Conservation (phyloP, 257 asterid genomes). For the Solanum ahanhuiri region DNA sequence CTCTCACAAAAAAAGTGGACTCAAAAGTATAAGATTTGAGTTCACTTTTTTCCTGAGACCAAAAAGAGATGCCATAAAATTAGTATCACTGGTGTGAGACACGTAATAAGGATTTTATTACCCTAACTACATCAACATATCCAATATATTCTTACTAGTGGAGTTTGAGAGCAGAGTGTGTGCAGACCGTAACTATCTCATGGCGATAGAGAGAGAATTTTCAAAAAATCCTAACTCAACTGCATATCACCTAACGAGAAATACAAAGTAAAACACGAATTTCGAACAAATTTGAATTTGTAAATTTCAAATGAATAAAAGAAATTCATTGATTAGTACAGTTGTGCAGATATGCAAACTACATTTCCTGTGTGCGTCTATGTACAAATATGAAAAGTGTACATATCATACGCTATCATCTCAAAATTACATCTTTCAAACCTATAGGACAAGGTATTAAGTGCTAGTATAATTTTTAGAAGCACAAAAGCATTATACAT, state of each 20-base stretch:
- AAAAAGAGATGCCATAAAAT: no score
- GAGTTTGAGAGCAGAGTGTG: no score
- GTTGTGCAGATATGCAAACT: not conserved
- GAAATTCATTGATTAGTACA: not conserved
- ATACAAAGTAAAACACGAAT: not conserved
- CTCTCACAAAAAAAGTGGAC: no score
- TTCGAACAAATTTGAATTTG: not conserved
- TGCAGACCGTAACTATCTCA: not conserved
- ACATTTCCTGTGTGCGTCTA: not conserved
- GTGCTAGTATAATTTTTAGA: not conserved
- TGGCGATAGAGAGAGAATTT: not conserved
- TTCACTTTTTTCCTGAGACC: not conserved
- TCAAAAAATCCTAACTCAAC: not conserved
- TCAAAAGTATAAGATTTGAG: not conserved
- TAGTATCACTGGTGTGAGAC: no score
- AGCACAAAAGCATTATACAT: not conserved
- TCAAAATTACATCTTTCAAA: not conserved
- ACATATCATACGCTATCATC: not conserved
- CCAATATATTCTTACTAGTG: not conserved
- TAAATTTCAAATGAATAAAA: not conserved
- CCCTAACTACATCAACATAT: not conserved
- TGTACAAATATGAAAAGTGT: not conserved
- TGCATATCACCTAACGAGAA: not conserved
- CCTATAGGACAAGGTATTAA: not conserved
- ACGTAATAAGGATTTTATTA: no score